phyloP scores from a whole-genome alignment of 495 filamentous ascomycete species.

The Lepidopterella palustris region DNA sequence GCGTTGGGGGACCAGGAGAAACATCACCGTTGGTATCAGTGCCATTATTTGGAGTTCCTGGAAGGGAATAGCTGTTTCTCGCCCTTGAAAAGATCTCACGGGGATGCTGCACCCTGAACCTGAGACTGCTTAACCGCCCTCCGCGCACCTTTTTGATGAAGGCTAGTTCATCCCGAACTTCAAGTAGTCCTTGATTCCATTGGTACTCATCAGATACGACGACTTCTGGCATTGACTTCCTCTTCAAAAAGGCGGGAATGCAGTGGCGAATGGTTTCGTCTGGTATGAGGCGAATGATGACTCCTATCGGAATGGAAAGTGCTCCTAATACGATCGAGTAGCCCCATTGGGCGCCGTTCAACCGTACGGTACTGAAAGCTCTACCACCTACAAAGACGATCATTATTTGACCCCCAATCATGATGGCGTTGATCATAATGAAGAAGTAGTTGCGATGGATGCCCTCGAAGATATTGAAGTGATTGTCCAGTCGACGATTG shows the following conservation, averaged over 20 bases:
- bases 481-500: conserved; percentile 80
- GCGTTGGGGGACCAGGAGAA: conserved; percentile 53
- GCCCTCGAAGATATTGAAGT: conserved; percentile 84
- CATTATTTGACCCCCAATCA: conserved; percentile 72
- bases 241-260: conserved; percentile 40
- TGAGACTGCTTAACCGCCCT: conserved; percentile 79
- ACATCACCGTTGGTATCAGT: conserved; percentile 44
- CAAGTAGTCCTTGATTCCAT: conserved; percentile 39
- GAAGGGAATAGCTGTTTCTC: conserved; percentile 53
- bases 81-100: conserved; percentile 68
- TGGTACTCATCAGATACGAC: conserved; percentile 71
- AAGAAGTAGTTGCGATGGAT: conserved; percentile 76
- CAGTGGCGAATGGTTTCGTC: conserved; percentile 55
- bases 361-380: conserved; percentile 57
- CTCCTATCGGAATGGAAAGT: conserved; percentile 63
- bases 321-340: conserved; percentile 65
- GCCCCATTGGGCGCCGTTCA: conserved; percentile 66
- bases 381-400: conserved; percentile 71
- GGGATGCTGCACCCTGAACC: conserved; percentile 76
- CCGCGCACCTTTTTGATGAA: conserved; percentile 70
- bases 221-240: conserved; percentile 33
- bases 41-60: conserved; percentile 62
- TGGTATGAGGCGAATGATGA: conserved; percentile 68
- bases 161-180: conserved; percentile 38
- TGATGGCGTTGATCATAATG: conserved; percentile 71